phyloP scores from a whole-genome alignment of 1,284 basidiomycete species.

The Ustilago sp. region DNA sequence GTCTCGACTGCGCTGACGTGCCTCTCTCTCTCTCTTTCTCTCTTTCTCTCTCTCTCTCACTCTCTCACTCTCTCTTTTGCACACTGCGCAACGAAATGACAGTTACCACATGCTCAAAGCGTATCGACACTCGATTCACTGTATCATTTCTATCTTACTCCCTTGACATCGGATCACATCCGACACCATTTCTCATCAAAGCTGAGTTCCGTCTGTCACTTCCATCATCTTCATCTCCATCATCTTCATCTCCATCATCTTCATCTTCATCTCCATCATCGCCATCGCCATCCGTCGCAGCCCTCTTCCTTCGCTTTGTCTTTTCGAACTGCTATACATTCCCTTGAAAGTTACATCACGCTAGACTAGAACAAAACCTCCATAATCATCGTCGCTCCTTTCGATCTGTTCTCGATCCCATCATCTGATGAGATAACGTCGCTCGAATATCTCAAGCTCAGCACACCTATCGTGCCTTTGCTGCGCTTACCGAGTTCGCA shows the following conservation, averaged over 20 bases:
- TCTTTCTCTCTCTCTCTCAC: neutral
- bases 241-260: no score
- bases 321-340: no score
- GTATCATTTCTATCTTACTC: neutral
- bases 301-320: no score
- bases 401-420: neutral
- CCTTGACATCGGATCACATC: constrained; percentile 4
- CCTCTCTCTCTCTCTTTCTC: neutral
- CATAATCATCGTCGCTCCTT: no score
- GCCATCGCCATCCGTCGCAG: neutral
- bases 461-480: neutral
- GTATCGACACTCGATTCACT: constrained; percentile 7
- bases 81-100: neutral
- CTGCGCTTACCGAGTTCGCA: no score
- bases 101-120: constrained; percentile 4
- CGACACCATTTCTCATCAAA: neutral
- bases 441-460: neutral
- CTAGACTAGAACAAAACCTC: no score
- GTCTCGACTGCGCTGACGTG: constrained; percentile 10
- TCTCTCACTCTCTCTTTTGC: neutral
- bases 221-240: neutral
- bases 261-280: no score
- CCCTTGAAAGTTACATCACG: no score
- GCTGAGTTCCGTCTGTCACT: neutral
- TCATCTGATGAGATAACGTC: neutral